Base-by-base conservation (phyloP, 257 asterid genomes). In the Sherardia arvensis region DNA sequence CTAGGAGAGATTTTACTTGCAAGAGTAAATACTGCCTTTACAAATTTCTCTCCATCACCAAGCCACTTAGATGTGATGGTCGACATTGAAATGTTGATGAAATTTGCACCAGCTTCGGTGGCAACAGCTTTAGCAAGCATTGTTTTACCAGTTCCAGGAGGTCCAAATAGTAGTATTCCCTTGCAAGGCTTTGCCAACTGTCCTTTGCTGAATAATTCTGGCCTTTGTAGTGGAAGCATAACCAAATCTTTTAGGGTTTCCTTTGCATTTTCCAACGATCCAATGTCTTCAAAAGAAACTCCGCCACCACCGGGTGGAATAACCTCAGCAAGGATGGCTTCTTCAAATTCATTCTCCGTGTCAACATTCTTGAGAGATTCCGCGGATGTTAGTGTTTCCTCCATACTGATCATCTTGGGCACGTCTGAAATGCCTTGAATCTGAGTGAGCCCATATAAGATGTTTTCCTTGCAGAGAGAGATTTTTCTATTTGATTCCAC, bases 81-180 rank as follows among this genome's bases (percentile, higher is more conserved):
- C 43, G 97, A 87, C 97, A 87, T 83, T 15, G 90, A 90, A 78
- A 90, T 87, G 76, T 85, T 90, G 36, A 87, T 84, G 74, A 87
- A 90, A 81, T 89, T 89, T 23, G 97, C 97, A 72, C 91, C 87
- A 68, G 95, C 95, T 76, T 86, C 95, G 7, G 95, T 90, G 61
- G 97, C 97, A 77, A 90, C 94, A 62, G 97, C 97, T 80, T 90
- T 90, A 62, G 95, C 97, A 67, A 90, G 86, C 95, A 90, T 87
- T 55, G 97, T 90, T 79, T 87, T 87, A 71, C 91, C 95, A 4
- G 97, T 85, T 67, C 95, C 95, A 59, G 91, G 95, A 68, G 95
- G 97, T 48, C 97, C 97, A 65, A 90, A 90, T 38, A 90, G 94
- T 86, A 90, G 76, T 78, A 90, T 85, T 66, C 95, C 95, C 77